phyloP scores from a whole-genome alignment of 495 filamentous ascomycete genomes.

The Geoglossum glabrum region DNA sequence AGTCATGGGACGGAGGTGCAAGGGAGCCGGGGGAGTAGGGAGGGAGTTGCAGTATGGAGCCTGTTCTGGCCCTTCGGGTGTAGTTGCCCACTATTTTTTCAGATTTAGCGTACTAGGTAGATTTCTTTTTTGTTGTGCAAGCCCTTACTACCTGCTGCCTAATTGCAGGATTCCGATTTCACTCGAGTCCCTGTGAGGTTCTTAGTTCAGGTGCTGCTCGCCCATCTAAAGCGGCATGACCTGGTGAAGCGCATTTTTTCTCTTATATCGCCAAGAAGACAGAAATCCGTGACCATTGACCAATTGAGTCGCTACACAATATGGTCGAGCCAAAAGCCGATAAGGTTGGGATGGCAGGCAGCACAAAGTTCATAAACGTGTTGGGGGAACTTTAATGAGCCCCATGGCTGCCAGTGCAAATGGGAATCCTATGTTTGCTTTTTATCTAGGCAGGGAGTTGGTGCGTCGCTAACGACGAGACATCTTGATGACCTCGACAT shows the following conservation, averaged over 20 bases:
- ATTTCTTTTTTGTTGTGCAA: neutral
- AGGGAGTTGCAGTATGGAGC: neutral
- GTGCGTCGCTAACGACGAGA: too few relatives aligned
- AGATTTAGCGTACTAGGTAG: neutral
- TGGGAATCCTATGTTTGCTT: too few relatives aligned
- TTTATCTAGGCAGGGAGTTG: too few relatives aligned
- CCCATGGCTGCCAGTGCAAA: too few relatives aligned
- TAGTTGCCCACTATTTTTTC: neutral
- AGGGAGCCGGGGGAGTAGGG: neutral
- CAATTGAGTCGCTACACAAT: too few relatives aligned
- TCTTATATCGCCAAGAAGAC: neutral
- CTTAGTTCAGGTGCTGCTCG: neutral
- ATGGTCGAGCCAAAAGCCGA: too few relatives aligned
- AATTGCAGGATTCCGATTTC: neutral
- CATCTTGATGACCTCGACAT: too few relatives aligned
- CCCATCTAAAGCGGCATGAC: neutral
- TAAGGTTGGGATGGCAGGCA: too few relatives aligned
- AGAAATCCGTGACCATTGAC: neutral
- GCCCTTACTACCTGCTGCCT: neutral
- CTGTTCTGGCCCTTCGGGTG: neutral
- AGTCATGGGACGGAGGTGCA: neutral
- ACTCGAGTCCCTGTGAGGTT: neutral
- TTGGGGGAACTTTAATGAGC: too few relatives aligned
- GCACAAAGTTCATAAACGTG: too few relatives aligned
- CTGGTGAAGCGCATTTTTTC: neutral